These are phyloP conservation scores for Talaromyces sp. DNA, from an alignment of 2,329 filamentous ascomycete species.

Conservation along the genomic window DNA sequence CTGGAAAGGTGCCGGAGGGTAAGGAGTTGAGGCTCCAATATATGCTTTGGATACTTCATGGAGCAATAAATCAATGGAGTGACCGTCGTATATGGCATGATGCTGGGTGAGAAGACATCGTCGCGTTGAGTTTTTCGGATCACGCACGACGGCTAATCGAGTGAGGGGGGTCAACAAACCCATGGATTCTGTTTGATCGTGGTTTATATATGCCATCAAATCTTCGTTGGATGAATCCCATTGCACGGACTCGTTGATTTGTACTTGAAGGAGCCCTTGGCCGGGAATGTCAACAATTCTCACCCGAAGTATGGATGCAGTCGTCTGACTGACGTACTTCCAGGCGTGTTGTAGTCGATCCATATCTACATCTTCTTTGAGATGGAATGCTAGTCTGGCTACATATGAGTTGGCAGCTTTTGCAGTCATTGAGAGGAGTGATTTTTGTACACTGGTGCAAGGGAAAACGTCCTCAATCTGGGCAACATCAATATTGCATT, in stretches of 20 bases:
- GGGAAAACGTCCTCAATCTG: constrained; percentile 42
- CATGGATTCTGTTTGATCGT: constrained; percentile 30
- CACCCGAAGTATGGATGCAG: constrained; percentile 10
- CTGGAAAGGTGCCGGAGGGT: background rate
- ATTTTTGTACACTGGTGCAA: constrained; percentile 42
- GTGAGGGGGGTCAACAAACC: constrained; percentile 34
- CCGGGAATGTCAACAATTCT: constrained; percentile 34
- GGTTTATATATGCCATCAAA: constrained; percentile 24
- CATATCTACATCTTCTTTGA: constrained; percentile 22
- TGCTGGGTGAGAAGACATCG: constrained; percentile 28
- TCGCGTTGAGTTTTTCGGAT: constrained; percentile 19
- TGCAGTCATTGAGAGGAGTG: constrained; percentile 44
- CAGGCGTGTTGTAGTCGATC: constrained; percentile 33
- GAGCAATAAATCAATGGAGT: constrained; percentile 73
- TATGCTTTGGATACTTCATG: constrained; percentile 66
- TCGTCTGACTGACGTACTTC: background rate
- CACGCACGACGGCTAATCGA: constrained; percentile 32
- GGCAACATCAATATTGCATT: background rate
- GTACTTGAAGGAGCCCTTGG: constrained; percentile 37
- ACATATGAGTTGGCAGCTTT: constrained; percentile 45
- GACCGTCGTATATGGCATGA: constrained; percentile 87
- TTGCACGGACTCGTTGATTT: background rate
- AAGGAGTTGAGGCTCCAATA: constrained; percentile 27
- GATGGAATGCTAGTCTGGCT: constrained; percentile 18
- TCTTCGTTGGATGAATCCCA: background rate